Evolutionary conservation across 2,329 filamentous ascomycete species (phyloP), one percentile per base, ranked within the genome.

Genomic region (Bertia moriformis): DNA sequence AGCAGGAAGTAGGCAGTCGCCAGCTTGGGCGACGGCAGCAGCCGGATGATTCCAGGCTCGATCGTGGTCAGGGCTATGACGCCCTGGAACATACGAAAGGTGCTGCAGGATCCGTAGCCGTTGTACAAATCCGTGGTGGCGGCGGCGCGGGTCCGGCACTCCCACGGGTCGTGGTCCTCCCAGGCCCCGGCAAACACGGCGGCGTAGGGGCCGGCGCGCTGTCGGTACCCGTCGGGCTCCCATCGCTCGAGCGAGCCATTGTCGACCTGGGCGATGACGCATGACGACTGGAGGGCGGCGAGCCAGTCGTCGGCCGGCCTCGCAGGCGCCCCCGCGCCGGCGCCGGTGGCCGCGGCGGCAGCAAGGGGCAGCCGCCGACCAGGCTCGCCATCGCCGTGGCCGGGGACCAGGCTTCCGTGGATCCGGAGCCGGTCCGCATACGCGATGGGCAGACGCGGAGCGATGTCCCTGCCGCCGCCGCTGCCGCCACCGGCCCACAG

Each of bases 371-470:
- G 52, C 35, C 52, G 53, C 20, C 53, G 46, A 42, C 48, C 49
- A 27, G 48, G 50, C 38, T 56, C 50, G 33, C 48, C 33, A 33
- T 50, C 42, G 46, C 52, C 18, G 44, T 47, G 45, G 14, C 49
- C n/a, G 46, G 20, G 49, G 49, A 59, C 49, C 14, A 67, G 66
- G 4, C 69, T 69, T 5, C 71, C 67, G 38, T 80, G 69, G 44
- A 83, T 79, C 2, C 79, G 72, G 43, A 84, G 65, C 0, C 79
- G 71, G 50, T 84, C 79, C 10, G 73, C 78, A 44, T 84, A 84
- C 13, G 73, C 67, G 37, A 83, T 69, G 14, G 78, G 78, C 39
- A 78, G 68, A 2, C 67, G 62, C 4, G 69, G 72, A 5, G 71
- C 69, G 41, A 82, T 67, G 17, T 68, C 66, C 36, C 76, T 73